Base-by-base conservation (phyloP, 1,284 basidiomycete species). In the Omphalotus olearius region DNA sequence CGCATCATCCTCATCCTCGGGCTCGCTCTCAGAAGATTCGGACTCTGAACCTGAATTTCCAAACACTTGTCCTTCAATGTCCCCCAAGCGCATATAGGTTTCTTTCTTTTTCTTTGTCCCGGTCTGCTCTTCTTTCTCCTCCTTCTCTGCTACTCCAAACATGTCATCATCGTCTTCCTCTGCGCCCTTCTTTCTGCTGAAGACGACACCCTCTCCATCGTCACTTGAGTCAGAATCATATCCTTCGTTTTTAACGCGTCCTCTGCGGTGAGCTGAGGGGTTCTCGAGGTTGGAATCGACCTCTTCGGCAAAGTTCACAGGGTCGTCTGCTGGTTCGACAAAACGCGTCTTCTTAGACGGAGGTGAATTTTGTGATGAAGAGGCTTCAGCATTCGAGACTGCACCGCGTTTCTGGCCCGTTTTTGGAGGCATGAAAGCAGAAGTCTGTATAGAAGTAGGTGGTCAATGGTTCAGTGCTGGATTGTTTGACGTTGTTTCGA, bases 51-150 rank as follows among this genome's bases (percentile, higher is more conserved):
- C 74, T 36, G 53, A 55, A 61, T 88, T 73, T 53, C 79, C 79
- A 63, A 98, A 92, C 65, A 93, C 91, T 70, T 99, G 93, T 0
- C 94, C 93, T 68, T 98, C 94, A 59, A 99, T 94, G 65, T 99
- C 96, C 1, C 91, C 91, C 11, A 99, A 72, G 50, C 88, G 79
- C 66, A 98, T 72, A 64, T 80, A 96, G 63, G 82, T 80, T 53
- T 85, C 79, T 66, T 87, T 82, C 68, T 83, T 83, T 73, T 83
- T 83, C 62, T 69, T 72, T 25, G 57, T 64, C 30, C 64, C 61
- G 1, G 58, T 56, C 10, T 64, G 69, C 50, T 72, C 71, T 48
- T 73, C 66, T 60, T 76, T 72, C 47, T 80, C 77, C 52, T 78
- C 74, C 55, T 80, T 79, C 54, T 83, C 79, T 6, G 69, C 82